Percentiles rank a stretch among this genome's conserved stretches.
Conservation (phyloP, 208 protist genomes). For the Crithidia brevicula region DNA sequence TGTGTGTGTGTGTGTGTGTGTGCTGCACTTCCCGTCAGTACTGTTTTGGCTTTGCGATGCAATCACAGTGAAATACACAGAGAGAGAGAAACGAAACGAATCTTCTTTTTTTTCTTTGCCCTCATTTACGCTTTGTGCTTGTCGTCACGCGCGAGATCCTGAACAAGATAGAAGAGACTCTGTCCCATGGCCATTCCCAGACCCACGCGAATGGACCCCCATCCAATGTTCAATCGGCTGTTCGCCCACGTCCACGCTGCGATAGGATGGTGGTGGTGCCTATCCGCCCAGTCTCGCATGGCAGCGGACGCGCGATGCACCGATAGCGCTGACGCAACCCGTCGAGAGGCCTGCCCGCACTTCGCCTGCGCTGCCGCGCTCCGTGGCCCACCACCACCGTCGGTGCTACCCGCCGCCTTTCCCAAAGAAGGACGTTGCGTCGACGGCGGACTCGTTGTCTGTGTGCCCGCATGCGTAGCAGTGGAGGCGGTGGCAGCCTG, state of each 20-base stretch:
- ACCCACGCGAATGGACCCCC: constrained; percentile 88
- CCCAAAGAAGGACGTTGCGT: too few species aligned
- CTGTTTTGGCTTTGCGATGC: too few species aligned
- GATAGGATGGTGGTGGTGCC: constrained; percentile 61
- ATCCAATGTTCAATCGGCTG: constrained; percentile 89
- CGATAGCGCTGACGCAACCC: too few species aligned
- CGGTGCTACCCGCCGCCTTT: too few species aligned
- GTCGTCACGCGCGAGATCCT: constrained; percentile 47
- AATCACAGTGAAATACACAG: too few species aligned
- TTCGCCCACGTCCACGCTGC: constrained; percentile 81
- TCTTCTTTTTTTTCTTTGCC: neutral
- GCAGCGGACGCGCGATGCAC: neutral
- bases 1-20: too few species aligned
- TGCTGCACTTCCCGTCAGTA: too few species aligned
- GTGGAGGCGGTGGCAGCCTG: neutral
- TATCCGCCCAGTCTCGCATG: constrained; percentile 15
- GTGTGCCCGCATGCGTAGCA: neutral
- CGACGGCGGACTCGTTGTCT: neutral
- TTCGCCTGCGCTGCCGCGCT: neutral
- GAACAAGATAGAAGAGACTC: constrained; percentile 76
- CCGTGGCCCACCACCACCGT: neutral
- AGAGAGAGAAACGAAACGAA: too few species aligned
- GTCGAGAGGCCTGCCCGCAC: neutral
- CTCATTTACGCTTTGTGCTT: neutral
- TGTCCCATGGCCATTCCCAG: constrained; percentile 90